A percentile compares a stretch with the other conserved stretches of the same genome.
phyloP scores from a whole-genome alignment of 208 protist species.

The Phytomonas francai region DNA sequence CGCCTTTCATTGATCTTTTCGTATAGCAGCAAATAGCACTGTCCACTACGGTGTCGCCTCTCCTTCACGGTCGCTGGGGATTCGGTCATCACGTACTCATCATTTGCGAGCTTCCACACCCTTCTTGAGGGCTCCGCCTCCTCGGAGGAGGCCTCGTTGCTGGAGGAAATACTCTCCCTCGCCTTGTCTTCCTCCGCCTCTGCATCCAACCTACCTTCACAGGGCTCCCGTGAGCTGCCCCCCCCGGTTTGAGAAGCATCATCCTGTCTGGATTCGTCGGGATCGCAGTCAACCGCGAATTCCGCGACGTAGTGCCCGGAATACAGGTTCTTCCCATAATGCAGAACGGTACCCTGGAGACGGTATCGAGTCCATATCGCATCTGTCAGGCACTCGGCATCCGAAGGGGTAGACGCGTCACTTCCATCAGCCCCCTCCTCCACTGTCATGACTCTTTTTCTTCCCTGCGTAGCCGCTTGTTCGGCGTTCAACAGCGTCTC shows the following conservation, averaged over 20 bases:
- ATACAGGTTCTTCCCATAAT: conserved; percentile 38
- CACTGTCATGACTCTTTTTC: conserved; percentile 2
- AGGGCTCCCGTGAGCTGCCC: no score
- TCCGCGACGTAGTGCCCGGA: conserved; percentile 65
- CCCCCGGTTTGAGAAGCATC: no score
- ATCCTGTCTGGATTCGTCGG: not conserved
- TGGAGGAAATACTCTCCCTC: not conserved
- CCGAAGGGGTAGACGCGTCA: not conserved
- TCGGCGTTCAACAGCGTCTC: conserved; percentile 6
- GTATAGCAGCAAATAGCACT: conserved; percentile 63
- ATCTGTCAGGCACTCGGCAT: conserved; percentile 12
- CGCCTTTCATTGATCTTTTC: conserved; percentile 45
- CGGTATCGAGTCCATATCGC: conserved; percentile 27
- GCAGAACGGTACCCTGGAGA: conserved; percentile 36
- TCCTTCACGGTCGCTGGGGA: conserved; percentile 8
- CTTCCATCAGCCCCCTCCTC: not conserved
- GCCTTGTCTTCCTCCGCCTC: not conserved
- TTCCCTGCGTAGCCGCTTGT: not conserved
- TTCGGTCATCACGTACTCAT: conserved; percentile 28
- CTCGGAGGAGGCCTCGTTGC: not conserved
- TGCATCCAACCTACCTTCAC: no score
- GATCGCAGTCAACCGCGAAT: conserved; percentile 26
- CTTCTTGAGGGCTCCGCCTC: not conserved
- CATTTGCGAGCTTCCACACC: conserved; percentile 44
- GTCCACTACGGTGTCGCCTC: conserved; percentile 15